These are phyloP conservation scores for Cladosporium sp. DNA, from an alignment of 2,329 filamentous ascomycete genomes.

Conservation along the genomic window DNA sequence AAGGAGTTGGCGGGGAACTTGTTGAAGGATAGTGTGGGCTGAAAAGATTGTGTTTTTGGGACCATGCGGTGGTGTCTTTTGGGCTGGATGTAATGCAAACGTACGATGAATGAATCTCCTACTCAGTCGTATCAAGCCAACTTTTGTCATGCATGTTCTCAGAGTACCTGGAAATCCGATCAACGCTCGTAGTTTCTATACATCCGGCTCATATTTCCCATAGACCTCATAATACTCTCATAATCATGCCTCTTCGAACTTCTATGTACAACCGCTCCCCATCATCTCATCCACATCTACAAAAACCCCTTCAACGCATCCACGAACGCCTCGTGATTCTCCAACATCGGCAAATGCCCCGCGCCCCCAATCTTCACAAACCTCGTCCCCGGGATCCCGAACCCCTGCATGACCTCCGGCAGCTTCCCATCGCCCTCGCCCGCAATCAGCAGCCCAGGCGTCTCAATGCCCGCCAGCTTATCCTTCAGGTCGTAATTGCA, in stretches of 20 bases:
- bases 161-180: too few species aligned
- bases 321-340: constrained; percentile 64
- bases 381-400: constrained; percentile 51
- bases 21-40: constrained; percentile 31
- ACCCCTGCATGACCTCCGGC: constrained; percentile 67
- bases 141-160: too few species aligned
- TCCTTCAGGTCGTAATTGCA: constrained; percentile 64
- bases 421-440: constrained; percentile 69
- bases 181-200: too few species aligned
- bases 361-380: constrained; percentile 62
- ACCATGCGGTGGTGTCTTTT: too few species aligned
- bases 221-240: too few species aligned
- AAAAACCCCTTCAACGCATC: constrained; percentile 56
- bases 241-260: too few species aligned
- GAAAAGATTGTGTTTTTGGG: not conserved
- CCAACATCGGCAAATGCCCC: constrained; percentile 80
- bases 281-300: constrained; percentile 4
- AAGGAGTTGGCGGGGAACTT: constrained; percentile 37
- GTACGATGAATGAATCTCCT: too few species aligned
- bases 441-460: constrained; percentile 63
- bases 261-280: too few species aligned
- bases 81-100: too few species aligned
- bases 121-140: too few species aligned
- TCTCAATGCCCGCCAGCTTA: constrained; percentile 47
- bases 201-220: too few species aligned